phyloP scores from a whole-genome alignment of 352 stramenopile species.

The Albugo candida region DNA sequence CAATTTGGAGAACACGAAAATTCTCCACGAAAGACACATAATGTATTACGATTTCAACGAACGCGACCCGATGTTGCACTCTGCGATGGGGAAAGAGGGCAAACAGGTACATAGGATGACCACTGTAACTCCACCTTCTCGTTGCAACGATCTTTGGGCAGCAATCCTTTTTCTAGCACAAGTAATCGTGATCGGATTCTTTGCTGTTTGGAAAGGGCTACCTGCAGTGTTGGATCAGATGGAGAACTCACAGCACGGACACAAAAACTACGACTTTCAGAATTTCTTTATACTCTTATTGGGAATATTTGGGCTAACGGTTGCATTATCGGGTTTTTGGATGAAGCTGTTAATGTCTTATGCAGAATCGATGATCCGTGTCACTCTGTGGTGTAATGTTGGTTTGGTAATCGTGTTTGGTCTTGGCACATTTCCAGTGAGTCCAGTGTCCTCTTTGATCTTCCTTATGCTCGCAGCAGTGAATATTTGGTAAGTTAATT shows the following conservation, averaged over 20 bases:
- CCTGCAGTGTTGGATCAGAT: constrained; percentile 23
- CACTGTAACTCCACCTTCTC: constrained; percentile 24
- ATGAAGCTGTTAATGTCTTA: constrained; percentile 64
- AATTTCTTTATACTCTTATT: constrained; percentile 32
- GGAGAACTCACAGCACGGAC: constrained; percentile 11
- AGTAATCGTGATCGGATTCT: constrained; percentile 27
- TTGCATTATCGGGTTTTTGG: constrained; percentile 42
- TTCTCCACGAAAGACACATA: background rate
- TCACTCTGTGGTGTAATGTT: constrained; percentile 72
- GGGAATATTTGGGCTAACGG: constrained; percentile 25
- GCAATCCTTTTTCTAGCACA: constrained; percentile 48
- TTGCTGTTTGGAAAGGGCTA: constrained; percentile 53
- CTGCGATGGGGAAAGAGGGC: constrained; percentile 6
- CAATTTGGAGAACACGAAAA: too few relatives aligned
- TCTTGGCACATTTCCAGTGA: constrained; percentile 36
- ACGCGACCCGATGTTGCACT: constrained; percentile 52
- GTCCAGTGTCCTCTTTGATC: constrained; percentile 30
- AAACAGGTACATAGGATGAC: constrained; percentile 45
- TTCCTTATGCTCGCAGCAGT: constrained; percentile 37
- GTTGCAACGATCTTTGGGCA: constrained; percentile 61
- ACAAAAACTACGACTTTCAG: constrained; percentile 15
- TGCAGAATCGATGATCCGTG: constrained; percentile 49
- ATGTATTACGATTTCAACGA: constrained; percentile 63
- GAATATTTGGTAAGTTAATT: constrained; percentile 47
- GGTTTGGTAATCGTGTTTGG: constrained; percentile 42